These are phyloP conservation scores for Xerocomus spinulosus DNA, from an alignment of 768 basidiomycete genomes.

Conservation along the genomic window DNA sequence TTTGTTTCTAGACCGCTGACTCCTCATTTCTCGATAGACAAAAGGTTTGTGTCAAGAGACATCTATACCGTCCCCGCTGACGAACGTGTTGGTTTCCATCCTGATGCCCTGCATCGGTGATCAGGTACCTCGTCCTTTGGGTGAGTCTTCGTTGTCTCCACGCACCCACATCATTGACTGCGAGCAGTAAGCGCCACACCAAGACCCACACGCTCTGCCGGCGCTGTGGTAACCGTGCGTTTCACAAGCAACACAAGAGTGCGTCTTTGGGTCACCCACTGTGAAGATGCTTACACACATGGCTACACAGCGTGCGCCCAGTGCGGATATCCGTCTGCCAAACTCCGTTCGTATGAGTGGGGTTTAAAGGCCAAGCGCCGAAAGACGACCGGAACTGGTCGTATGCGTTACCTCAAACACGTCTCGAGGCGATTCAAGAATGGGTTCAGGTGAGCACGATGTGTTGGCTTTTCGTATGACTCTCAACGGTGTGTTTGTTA, in stretches of 20 bases:
- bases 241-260: slow-evolving; percentile 99
- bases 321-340: slow-evolving; percentile 96
- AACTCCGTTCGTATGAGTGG: slow-evolving; percentile 96
- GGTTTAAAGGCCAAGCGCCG: slow-evolving; percentile 98
- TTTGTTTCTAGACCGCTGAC: not conserved
- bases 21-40: slow-evolving; percentile 48
- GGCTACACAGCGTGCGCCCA: slow-evolving; percentile 75
- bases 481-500: slow-evolving; percentile 22
- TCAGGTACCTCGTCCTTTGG: slow-evolving; percentile 95
- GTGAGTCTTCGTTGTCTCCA: slow-evolving; percentile 43
- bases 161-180: not conserved
- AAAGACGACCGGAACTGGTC: slow-evolving; percentile 98
- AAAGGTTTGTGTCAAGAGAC: slow-evolving; percentile 60
- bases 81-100: not conserved
- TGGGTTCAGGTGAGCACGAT: slow-evolving; percentile 70
- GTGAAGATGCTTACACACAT: not conserved
- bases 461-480: slow-evolving; percentile 11
- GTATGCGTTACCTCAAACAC: slow-evolving; percentile 89
- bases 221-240: slow-evolving; percentile 91
- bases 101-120: slow-evolving; percentile 9
- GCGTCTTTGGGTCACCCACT: slow-evolving; percentile 22
- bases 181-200: slow-evolving; percentile 86
- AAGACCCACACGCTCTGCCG: slow-evolving; percentile 97
- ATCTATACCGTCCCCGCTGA: slow-evolving; percentile 8
- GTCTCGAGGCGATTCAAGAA: slow-evolving; percentile 98